Evolutionary conservation across 2,329 filamentous ascomycete species (phyloP).

Genomic region (Teratosphaeria viscida): DNA sequence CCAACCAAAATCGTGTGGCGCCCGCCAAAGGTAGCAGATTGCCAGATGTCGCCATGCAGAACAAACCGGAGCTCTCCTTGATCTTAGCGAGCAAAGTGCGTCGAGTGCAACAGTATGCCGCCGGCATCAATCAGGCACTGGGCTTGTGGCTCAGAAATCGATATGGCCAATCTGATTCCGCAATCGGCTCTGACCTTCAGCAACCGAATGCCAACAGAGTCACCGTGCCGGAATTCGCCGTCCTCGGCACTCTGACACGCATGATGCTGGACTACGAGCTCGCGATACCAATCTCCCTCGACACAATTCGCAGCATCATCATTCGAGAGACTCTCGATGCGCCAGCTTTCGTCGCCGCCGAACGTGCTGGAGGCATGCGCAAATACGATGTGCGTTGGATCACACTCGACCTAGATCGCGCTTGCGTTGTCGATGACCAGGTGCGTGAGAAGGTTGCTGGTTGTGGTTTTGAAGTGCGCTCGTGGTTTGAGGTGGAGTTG

Average conservation of each 20-base stretch:
- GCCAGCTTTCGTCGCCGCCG: background rate
- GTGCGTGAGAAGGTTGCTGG: constrained; percentile 1
- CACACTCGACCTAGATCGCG: background rate
- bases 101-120: background rate
- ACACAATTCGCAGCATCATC: constrained; percentile 1
- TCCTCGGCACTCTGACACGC: constrained; percentile 2
- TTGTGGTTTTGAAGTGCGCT: background rate
- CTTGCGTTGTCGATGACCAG: background rate
- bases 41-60: background rate
- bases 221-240: constrained; percentile 3
- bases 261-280: constrained; percentile 4
- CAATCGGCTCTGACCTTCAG: background rate
- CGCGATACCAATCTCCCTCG: background rate
- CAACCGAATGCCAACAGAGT: background rate
- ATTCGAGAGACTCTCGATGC: background rate
- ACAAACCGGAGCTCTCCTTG: background rate
- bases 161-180: background rate
- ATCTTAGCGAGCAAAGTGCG: background rate
- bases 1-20: background rate
- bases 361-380: background rate
- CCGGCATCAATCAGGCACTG: background rate
- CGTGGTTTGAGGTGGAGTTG: constrained; percentile 5
- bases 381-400: background rate
- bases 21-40: background rate
- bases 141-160: background rate